phyloP scores from a whole-genome alignment of 208 protist genomes.

The Leishmania braziliensis region DNA sequence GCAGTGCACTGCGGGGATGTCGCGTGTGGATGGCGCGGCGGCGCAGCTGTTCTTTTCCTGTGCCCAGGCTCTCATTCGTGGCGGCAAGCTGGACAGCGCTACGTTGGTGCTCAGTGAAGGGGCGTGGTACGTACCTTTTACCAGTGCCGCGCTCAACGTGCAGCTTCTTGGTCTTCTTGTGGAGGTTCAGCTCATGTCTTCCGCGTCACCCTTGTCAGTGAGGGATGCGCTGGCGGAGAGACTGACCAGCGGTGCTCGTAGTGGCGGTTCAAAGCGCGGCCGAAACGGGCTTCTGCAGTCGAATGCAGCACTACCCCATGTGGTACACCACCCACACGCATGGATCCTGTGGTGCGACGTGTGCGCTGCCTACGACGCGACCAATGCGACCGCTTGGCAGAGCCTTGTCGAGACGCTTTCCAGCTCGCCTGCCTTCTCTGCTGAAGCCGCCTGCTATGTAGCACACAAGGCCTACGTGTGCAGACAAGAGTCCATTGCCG shows the following conservation, averaged over 20 bases:
- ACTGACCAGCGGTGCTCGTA: slow-evolving; percentile 14
- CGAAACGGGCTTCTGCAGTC: slow-evolving; percentile 33
- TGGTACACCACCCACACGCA: slow-evolving; percentile 27
- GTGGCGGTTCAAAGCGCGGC: slow-evolving; percentile 17
- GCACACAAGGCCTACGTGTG: slow-evolving; percentile 38
- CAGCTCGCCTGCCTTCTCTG: slow-evolving; percentile 42
- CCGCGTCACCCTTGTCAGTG: not conserved
- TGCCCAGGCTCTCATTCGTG: slow-evolving; percentile 49
- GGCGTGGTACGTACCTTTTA: slow-evolving; percentile 68
- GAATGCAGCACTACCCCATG: slow-evolving; percentile 11
- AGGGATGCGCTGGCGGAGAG: slow-evolving; percentile 23
- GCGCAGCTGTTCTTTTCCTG: slow-evolving; percentile 65
- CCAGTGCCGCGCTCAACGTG: slow-evolving; percentile 50
- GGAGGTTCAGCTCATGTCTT: slow-evolving; percentile 57
- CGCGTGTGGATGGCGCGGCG: slow-evolving; percentile 47
- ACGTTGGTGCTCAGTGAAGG: slow-evolving; percentile 50
- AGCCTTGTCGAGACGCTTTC: slow-evolving; percentile 29
- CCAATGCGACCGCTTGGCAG: slow-evolving; percentile 15
- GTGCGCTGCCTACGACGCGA: slow-evolving; percentile 20
- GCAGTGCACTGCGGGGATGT: slow-evolving; percentile 60
- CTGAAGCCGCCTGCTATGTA: slow-evolving; percentile 63
- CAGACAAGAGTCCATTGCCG: slow-evolving; percentile 24
- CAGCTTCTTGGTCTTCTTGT: slow-evolving; percentile 62
- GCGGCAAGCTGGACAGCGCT: slow-evolving; percentile 34
- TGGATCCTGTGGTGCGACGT: slow-evolving; percentile 35